Conservation (phyloP, 2,329 filamentous ascomycete genomes). For the Trichophyton verrucosum region DNA sequence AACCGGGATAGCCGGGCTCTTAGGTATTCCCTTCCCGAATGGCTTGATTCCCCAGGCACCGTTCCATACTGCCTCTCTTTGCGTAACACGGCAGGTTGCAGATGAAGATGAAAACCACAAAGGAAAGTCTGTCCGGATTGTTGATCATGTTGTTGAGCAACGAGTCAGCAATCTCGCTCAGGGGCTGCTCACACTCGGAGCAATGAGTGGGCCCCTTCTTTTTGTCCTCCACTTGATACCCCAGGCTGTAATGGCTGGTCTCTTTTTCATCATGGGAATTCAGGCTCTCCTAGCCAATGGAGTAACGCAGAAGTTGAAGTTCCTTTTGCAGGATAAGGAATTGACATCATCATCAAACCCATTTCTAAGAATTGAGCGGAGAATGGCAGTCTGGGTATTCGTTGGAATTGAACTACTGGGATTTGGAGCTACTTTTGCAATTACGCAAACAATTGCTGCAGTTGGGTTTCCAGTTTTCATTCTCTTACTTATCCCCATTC, state of each 20-base stretch:
- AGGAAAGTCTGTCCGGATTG: constrained; percentile 49
- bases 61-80: constrained; percentile 68
- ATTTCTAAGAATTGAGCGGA: constrained; percentile 49
- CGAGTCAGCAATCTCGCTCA: constrained; percentile 66
- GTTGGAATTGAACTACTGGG: constrained; percentile 55
- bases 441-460: constrained; percentile 70
- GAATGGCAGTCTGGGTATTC: constrained; percentile 57
- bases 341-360: constrained; percentile 50
- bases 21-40: constrained; percentile 71
- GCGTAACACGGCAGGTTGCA: constrained; percentile 49
- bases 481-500: constrained; percentile 53
- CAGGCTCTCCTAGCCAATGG: constrained; percentile 66
- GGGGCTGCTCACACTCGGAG: constrained; percentile 63
- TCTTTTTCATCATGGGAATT: constrained; percentile 77
- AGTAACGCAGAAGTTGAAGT: constrained; percentile 62
- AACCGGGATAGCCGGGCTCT: constrained; percentile 60
- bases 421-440: constrained; percentile 68
- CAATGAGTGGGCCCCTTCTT: constrained; percentile 64
- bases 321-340: constrained; percentile 50
- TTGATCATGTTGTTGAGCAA: constrained; percentile 53
- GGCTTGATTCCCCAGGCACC: constrained; percentile 74
- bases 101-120: constrained; percentile 48
- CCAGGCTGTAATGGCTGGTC: constrained; percentile 63
- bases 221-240: constrained; percentile 65
- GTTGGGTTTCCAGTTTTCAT: constrained; percentile 71